phyloP scores from a whole-genome alignment of 345 rosid genomes.

The Rhodomyrtus tomentosa region DNA sequence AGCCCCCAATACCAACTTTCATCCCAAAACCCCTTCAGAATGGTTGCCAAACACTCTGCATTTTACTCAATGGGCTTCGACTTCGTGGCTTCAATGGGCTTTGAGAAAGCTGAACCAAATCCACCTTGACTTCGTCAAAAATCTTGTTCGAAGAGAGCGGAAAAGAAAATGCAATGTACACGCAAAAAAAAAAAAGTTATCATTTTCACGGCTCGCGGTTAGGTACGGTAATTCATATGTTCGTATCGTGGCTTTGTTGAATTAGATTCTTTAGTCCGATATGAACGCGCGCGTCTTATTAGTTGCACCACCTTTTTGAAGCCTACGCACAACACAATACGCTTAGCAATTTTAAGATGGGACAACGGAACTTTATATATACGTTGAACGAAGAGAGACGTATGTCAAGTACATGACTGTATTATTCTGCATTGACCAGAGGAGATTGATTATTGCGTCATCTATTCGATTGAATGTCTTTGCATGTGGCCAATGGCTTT shows the following conservation, averaged over 20 bases:
- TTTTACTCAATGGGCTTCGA: no score
- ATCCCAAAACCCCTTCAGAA: no score
- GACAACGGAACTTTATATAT: neutral
- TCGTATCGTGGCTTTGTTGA: no score
- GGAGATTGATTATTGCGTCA: neutral
- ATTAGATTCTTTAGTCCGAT: neutral
- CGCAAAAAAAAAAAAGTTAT: neutral
- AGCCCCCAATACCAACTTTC: no score
- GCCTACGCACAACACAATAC: accelerated
- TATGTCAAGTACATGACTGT: neutral
- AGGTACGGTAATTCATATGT: neutral
- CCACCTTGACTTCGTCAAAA: neutral
- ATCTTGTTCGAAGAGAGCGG: neutral
- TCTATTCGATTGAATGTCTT: neutral
- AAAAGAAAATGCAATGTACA: neutral
- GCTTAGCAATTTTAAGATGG: neutral
- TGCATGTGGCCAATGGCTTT: no score
- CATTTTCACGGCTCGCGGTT: neutral
- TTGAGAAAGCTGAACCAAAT: no score
- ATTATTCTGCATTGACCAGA: neutral
- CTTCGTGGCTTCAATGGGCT: no score
- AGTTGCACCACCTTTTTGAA: neutral
- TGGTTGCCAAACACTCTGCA: no score
- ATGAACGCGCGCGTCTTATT: neutral
- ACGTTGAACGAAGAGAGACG: no score